phyloP scores from a whole-genome alignment of 2,329 filamentous ascomycete species.

The Coniochaeta sp. region DNA sequence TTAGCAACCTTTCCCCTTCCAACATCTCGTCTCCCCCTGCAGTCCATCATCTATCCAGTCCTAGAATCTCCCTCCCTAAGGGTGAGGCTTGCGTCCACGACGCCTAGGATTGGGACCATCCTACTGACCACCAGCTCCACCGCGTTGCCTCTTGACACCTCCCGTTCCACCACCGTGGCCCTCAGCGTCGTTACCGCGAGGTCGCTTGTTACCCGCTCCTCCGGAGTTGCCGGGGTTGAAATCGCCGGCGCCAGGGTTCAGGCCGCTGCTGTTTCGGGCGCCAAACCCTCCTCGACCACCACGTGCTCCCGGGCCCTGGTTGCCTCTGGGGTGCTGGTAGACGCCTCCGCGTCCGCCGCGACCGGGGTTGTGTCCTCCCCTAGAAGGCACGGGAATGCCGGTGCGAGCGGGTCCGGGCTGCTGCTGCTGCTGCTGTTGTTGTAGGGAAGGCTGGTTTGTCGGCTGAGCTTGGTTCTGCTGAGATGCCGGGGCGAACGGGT shows the following conservation, averaged over 20 bases:
- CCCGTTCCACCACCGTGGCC: constrained; percentile 18
- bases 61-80: not conserved
- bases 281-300: constrained; percentile 14
- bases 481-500: constrained; percentile 11
- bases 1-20: not conserved
- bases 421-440: constrained; percentile 9
- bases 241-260: constrained; percentile 32
- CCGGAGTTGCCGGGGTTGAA: constrained; percentile 41
- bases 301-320: constrained; percentile 13
- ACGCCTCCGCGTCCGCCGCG: constrained; percentile 13
- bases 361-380: constrained; percentile 12
- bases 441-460: constrained; percentile 8
- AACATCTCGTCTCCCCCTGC: not conserved
- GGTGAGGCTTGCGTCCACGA: not conserved
- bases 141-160: constrained; percentile 22
- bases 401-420: constrained; percentile 13
- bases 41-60: not conserved
- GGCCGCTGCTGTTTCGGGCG: constrained; percentile 19
- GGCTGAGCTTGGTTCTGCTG: constrained; percentile 11
- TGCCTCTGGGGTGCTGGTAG: constrained; percentile 18
- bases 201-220: constrained; percentile 45
- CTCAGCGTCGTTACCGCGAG: constrained; percentile 38
- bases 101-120: not conserved
- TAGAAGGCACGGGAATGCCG: constrained; percentile 17
- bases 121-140: constrained; percentile 14